Base-by-base conservation (phyloP, 345 rosid species). In the Citropsis articulata region DNA sequence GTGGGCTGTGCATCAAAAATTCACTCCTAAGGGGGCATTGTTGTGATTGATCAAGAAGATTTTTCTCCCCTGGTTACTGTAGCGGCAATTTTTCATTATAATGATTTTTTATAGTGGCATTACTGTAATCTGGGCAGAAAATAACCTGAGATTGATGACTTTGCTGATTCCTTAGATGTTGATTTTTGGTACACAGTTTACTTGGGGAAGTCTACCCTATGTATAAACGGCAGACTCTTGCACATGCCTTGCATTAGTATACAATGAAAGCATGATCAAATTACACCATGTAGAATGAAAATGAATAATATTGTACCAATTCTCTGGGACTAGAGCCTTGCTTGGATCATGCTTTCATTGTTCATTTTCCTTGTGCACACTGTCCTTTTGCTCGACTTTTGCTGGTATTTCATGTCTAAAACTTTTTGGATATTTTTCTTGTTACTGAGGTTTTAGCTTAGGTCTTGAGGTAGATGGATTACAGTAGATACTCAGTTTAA, bases 1-100 rank as follows among this genome's bases (percentile, higher is more conserved):
- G n/a, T n/a, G n/a, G n/a, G n/a, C n/a, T n/a, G n/a, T n/a, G 33
- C 71, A 63, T 75, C 6, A 50, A 64, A 31, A 63, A 75, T 16
- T 48, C 48, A 22, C 42, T 66, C 38, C 9, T 50, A 62, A 25
- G 50, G 42, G 61, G 31, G 2, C 48, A 64, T 75, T 27, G 21
- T 27, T 64, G 71, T 22, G 60, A 74, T 27, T 25, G 28, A 65
- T 75, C 22, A 18, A 48, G 78, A 33, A 50, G 45, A 19, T 48
- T 35, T 28, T 63, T 25, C 65, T 45, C 24, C 24, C 28, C 21
- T 40, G 70, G 50, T 30, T 40, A 22, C 42, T 35, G 45, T 65
- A 33, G 69, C n/a, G 33, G 3, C 2, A 10, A 38, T 25, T 40
- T 36, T 61, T 60, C 22, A 7, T 27, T 72, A 22, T 45, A 56